Base-by-base conservation (phyloP, 805 yeast species). In the Ogataea kodamae region DNA sequence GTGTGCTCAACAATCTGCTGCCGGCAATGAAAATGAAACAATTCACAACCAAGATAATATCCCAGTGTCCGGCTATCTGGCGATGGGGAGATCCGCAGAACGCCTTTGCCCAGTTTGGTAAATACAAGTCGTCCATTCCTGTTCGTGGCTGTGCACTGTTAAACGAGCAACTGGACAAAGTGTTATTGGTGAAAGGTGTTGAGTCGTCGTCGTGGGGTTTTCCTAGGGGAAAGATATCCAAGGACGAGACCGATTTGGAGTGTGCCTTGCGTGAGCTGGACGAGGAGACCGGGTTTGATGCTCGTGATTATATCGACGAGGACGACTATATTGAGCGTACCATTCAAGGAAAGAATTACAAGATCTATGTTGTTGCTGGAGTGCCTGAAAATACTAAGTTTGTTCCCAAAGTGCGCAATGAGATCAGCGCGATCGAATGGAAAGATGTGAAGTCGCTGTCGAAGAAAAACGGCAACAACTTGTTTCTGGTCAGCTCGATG, bases 171-270 rank as follows among this genome's bases (percentile, higher is more conserved):
- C 57, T 87, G 64, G 73, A 78, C 36, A 86, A 84, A 52, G 65
- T 86, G 8, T 54, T 94, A 18, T 62, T 92, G 44, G 95, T 92
- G 5, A 79, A 85, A 53, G 97, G 96, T 4, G 78, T 79, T 30
- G 94, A 85, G 43, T 73, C 88, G 9, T 61, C 65, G 19, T 62
- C 82, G 1, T 92, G 97, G 97, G 83, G 96, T 6, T 92, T 92
- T 52, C 99, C 99, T 5, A 70, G 96, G 57, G 99, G 99, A 5
- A 92, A 92, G 60, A 92, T 92, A 37, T 85, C 94, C 22, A 89
- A 92, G 55, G 94, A 81, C 53, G 99, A 92, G 64, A 66, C 78
- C 10, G 98, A 92, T 58, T 70, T 77, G 5, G 78, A 74, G 34
- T 94, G 98, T 64, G 97, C 97, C 5, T 61, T 86, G 9, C 74